These are phyloP conservation scores for Mallotus nudiflorus DNA, from an alignment of 345 rosid species.

Conservation along the genomic window DNA sequence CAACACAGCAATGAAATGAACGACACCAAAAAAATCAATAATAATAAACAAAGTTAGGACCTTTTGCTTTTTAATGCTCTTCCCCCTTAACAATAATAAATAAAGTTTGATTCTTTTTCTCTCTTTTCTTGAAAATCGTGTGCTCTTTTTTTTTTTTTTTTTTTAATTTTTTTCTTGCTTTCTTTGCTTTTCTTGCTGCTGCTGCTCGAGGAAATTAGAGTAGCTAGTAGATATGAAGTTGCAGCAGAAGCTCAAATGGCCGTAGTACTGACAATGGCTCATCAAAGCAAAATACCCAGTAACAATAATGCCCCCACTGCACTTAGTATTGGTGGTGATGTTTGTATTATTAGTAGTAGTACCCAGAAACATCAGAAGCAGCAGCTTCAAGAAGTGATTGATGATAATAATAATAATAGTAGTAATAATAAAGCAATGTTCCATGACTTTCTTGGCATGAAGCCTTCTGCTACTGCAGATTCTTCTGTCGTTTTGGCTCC, in stretches of 20 bases:
- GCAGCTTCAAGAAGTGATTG: constrained; percentile 15
- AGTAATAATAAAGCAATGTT: constrained; percentile 49
- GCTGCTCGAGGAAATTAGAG: not conserved
- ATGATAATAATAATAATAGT: constrained; percentile 23
- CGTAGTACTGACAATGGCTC: constrained; percentile 43
- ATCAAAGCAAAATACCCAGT: constrained; percentile 29
- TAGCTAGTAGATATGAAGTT: constrained; percentile 24
- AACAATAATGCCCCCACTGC: constrained; percentile 32
- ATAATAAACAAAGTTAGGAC: constrained; percentile 14
- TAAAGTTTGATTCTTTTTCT: constrained; percentile 7
- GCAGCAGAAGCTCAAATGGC: constrained; percentile 43
- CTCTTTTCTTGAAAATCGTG: constrained; percentile 30
- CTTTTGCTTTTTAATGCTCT: constrained; percentile 60
- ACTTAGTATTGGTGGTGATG: no score
- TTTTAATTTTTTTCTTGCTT: constrained; percentile 16
- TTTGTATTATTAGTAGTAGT: not conserved
- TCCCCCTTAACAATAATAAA: not conserved
- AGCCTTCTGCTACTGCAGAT: constrained; percentile 28
- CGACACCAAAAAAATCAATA: not conserved
- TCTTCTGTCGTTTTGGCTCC: constrained; percentile 40
- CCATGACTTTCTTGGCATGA: constrained; percentile 86
- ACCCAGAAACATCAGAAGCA: constrained; percentile 18
- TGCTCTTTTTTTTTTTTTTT: constrained; percentile 19
- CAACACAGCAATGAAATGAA: not conserved
- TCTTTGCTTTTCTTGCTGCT: not conserved